Conservation (phyloP, 352 stramenopile species). For the Phytophthora hybrid region DNA sequence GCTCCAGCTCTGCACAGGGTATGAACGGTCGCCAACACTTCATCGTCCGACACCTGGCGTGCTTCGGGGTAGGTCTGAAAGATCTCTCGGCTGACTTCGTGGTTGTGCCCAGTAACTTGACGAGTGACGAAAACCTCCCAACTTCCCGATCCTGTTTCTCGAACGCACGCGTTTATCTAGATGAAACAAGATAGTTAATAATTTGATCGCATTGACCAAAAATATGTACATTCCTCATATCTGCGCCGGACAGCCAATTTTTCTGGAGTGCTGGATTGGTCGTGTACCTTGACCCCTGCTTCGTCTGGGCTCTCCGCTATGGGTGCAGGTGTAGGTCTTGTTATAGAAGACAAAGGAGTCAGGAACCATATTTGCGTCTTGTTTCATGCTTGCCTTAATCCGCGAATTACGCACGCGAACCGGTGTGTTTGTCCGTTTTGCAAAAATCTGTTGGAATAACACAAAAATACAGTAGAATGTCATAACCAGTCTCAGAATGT, state of each 20-base stretch:
- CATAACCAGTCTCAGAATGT: background rate
- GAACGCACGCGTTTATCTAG: slow-evolving; percentile 10
- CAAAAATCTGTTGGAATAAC: background rate
- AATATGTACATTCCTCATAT: background rate
- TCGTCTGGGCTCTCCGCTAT: background rate
- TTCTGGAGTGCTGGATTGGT: slow-evolving; percentile 4
- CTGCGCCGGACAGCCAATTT: slow-evolving; percentile 11
- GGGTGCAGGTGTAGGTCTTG: background rate
- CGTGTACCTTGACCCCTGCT: background rate
- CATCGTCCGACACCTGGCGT: background rate
- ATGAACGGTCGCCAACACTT: slow-evolving; percentile 1
- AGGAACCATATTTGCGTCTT: background rate
- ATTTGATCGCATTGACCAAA: background rate
- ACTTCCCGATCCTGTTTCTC: background rate
- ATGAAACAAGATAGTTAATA: background rate
- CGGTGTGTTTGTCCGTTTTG: background rate
- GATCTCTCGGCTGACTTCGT: background rate
- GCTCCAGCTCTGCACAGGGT: slow-evolving; percentile 3
- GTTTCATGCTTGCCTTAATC: background rate
- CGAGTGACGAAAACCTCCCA: slow-evolving; percentile 8
- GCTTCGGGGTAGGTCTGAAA: slow-evolving; percentile 14
- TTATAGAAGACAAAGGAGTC: background rate
- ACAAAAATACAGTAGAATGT: too few relatives aligned
- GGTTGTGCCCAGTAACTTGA: slow-evolving; percentile 9
- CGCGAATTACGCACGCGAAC: background rate